phyloP scores from a whole-genome alignment of 2,329 filamentous ascomycete genomes.

The Fusarium camptoceras region DNA sequence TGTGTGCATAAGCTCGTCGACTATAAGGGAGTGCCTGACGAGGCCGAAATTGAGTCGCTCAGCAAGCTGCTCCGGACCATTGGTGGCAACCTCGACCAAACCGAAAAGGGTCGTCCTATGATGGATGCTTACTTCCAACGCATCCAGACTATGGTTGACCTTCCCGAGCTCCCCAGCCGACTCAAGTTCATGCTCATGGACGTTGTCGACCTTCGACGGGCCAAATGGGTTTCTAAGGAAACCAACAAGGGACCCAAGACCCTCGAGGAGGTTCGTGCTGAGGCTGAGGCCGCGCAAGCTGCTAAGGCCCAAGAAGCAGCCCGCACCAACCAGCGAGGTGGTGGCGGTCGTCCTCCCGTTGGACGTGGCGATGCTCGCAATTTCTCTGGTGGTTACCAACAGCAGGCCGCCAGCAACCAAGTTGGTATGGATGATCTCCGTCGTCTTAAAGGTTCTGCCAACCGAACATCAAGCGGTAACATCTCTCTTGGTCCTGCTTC shows the following conservation, averaged over 20 bases:
- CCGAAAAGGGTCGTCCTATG: conserved; percentile 84
- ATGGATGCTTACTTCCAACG: conserved; percentile 95
- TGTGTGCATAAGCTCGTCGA: conserved; percentile 98
- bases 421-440: conserved; percentile 93
- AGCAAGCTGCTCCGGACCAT: conserved; percentile 93
- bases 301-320: conserved; percentile 83
- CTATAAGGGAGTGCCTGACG: conserved; percentile 91
- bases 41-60: conserved; percentile 95
- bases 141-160: conserved; percentile 84
- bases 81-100: conserved; percentile 84
- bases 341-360: conserved; percentile 75
- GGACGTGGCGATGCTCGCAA: conserved; percentile 90
- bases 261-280: conserved; percentile 88
- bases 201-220: conserved; percentile 83
- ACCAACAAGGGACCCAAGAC: conserved; percentile 96
- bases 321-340: conserved; percentile 72
- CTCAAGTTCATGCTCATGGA: conserved; percentile 98
- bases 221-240: conserved; percentile 88
- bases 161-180: conserved; percentile 85
- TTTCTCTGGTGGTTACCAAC: conserved; percentile 77
- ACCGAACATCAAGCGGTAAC: conserved; percentile 71
- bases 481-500: conserved; percentile 82
- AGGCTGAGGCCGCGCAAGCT: conserved; percentile 80
- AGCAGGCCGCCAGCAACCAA: conserved; percentile 79
- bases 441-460: conserved; percentile 76